Conservation (phyloP, 768 basidiomycete genomes). For the Steccherinum ochraceum region DNA sequence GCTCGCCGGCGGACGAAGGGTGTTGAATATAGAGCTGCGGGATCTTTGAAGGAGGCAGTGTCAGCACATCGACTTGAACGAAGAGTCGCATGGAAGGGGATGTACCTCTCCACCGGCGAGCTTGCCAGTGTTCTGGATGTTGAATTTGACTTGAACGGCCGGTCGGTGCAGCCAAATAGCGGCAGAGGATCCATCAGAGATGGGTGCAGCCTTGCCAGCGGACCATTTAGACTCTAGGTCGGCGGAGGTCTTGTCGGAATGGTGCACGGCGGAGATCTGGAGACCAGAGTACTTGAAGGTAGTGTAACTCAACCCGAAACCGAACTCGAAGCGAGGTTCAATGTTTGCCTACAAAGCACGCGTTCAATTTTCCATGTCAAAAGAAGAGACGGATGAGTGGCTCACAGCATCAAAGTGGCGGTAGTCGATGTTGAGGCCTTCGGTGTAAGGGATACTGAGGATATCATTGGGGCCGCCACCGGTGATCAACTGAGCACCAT, state of each 20-base stretch:
- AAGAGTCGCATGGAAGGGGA: not conserved
- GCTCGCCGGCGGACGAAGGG: constrained; percentile 56
- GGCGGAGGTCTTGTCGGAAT: constrained; percentile 30
- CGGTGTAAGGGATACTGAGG: constrained; percentile 30
- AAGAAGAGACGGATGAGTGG: not conserved
- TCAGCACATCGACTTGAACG: not conserved
- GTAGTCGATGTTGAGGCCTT: constrained; percentile 32
- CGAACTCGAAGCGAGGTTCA: constrained; percentile 81
- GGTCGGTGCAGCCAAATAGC: constrained; percentile 71
- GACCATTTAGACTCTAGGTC: constrained; percentile 49
- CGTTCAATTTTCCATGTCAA: not conserved
- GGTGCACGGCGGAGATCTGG: constrained; percentile 34
- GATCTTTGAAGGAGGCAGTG: constrained; percentile 32
- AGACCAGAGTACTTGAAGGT: constrained; percentile 67
- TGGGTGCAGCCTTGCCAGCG: constrained; percentile 47
- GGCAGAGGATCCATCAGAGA: constrained; percentile 50
- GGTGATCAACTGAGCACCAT: constrained; percentile 28
- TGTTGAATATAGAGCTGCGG: constrained; percentile 74
- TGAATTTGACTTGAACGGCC: constrained; percentile 55
- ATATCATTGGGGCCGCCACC: constrained; percentile 21
- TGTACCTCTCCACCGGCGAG: constrained; percentile 61
- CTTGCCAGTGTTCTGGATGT: constrained; percentile 57
- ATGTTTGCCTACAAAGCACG: constrained; percentile 48
- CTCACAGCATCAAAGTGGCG: constrained; percentile 31
- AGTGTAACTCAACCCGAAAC: constrained; percentile 86